Evolutionary conservation across 1,284 basidiomycete species (phyloP).

Genomic region (Ceratorhiza oryzae-sativae): DNA sequence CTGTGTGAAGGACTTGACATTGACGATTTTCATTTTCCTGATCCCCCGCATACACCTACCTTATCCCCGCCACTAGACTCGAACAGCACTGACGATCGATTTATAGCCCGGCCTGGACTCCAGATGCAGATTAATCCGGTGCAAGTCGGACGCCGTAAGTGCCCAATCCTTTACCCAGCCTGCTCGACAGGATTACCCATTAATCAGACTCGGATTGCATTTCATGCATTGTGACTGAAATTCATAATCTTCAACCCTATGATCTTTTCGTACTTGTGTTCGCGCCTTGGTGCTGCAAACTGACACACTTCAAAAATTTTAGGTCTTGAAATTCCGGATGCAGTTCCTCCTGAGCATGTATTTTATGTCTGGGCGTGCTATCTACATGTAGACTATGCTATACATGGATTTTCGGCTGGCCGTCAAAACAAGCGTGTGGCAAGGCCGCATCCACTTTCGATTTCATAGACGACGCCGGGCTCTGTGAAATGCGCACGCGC

Average conservation of each 20-base stretch:
- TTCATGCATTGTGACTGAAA: constrained; percentile 33
- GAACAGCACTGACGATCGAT: constrained; percentile 5
- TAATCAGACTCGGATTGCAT: constrained; percentile 37
- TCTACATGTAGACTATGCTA: constrained; percentile 3
- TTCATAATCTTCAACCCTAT: constrained; percentile 32
- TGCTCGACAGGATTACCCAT: constrained; percentile 34
- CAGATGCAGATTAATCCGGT: background rate
- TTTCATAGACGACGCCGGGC: background rate
- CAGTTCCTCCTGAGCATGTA: constrained; percentile 1
- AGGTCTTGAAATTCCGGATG: constrained; percentile 21
- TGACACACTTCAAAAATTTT: constrained; percentile 19
- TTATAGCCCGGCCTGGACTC: background rate
- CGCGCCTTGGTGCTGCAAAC: constrained; percentile 1
- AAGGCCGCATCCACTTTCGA: background rate
- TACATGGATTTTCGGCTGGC: background rate
- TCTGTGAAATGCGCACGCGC: background rate
- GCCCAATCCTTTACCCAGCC: background rate
- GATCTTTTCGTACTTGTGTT: background rate
- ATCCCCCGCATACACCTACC: background rate
- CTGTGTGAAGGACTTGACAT: constrained; percentile 33
- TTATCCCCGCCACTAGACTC: background rate
- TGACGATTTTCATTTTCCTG: constrained; percentile 33
- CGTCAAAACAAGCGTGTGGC: background rate
- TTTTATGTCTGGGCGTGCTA: background rate
- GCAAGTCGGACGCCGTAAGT: constrained; percentile 12